Conservation (phyloP, 2,329 filamentous ascomycete species). For the Claviceps sp. region DNA sequence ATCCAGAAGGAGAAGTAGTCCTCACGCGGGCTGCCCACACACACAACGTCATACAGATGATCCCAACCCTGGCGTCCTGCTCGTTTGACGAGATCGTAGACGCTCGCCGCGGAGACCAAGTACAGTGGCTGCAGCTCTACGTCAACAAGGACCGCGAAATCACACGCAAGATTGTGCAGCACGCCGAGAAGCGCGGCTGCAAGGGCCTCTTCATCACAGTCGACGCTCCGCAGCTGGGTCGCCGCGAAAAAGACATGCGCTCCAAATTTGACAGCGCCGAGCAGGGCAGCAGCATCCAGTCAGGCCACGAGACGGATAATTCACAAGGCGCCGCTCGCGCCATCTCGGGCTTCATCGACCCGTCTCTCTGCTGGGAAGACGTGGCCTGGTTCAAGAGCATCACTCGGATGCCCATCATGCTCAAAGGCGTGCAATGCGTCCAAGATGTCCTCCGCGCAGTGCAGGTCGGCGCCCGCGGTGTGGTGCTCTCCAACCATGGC, state of each 20-base stretch:
- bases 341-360: conserved; percentile 95
- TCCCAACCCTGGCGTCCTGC: conserved; percentile 90
- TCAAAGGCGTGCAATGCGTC: conserved; percentile 93
- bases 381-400: conserved; percentile 85
- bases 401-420: conserved; percentile 86
- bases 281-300: conserved; percentile 69
- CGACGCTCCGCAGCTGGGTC: conserved; percentile 87
- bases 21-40: conserved; percentile 72
- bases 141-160: conserved; percentile 92
- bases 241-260: conserved; percentile 96
- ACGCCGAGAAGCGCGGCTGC: conserved; percentile 85
- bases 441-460: conserved; percentile 87
- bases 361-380: conserved; percentile 82
- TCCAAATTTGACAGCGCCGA: conserved; percentile 77
- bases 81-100: conserved; percentile 96
- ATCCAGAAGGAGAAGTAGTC: conserved; percentile 87
- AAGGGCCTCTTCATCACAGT: conserved; percentile 97
- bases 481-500: conserved; percentile 92
- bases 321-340: conserved; percentile 87
- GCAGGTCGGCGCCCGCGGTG: conserved; percentile 69
- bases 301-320: conserved; percentile 62
- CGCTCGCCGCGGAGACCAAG: conserved; percentile 61
- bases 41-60: conserved; percentile 95
- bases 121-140: conserved; percentile 95
- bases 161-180: conserved; percentile 78